These are phyloP conservation scores for Chlorella sp. DNA, from an alignment of 139 green algal genomes.

Conservation along the genomic window DNA sequence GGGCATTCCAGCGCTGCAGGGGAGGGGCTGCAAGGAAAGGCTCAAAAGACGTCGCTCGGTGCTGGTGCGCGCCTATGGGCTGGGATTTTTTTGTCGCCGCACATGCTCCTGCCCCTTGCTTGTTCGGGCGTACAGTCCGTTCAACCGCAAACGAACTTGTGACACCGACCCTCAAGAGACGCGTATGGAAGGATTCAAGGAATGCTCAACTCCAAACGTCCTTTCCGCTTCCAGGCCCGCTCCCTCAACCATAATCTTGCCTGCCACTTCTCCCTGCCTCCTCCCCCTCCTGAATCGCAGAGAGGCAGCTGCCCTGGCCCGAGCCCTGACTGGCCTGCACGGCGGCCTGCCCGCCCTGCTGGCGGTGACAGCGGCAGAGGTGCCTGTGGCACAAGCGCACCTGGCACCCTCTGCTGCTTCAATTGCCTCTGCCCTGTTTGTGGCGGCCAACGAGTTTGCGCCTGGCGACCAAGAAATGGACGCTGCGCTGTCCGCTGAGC, in stretches of 20 bases:
- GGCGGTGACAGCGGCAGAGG: neutral
- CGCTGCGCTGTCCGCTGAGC: constrained; percentile 27
- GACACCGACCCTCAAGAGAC: too few species aligned
- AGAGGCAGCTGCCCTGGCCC: constrained; percentile 12
- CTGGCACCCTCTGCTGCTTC: constrained; percentile 16
- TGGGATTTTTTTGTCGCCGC: too few species aligned
- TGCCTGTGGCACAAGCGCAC: neutral
- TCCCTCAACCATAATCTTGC: neutral
- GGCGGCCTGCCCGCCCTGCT: constrained; percentile 47
- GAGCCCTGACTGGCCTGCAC: constrained; percentile 23
- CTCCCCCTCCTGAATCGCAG: neutral
- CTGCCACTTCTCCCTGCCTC: neutral
- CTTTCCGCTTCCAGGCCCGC: neutral
- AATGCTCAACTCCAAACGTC: too few species aligned
- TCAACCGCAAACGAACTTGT: too few species aligned
- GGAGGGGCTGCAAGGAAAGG: too few species aligned
- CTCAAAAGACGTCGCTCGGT: too few species aligned
- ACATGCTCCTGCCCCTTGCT: neutral
- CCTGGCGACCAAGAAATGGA: constrained; percentile 48
- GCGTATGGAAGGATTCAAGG: too few species aligned
- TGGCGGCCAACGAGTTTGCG: constrained; percentile 46
- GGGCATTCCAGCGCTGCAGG: too few species aligned
- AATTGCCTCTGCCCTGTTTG: constrained; percentile 44
- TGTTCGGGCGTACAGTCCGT: too few species aligned
- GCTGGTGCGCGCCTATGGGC: too few species aligned